phyloP scores from a whole-genome alignment of 2,329 filamentous ascomycete genomes.

The Tolypocladium tundrense region DNA sequence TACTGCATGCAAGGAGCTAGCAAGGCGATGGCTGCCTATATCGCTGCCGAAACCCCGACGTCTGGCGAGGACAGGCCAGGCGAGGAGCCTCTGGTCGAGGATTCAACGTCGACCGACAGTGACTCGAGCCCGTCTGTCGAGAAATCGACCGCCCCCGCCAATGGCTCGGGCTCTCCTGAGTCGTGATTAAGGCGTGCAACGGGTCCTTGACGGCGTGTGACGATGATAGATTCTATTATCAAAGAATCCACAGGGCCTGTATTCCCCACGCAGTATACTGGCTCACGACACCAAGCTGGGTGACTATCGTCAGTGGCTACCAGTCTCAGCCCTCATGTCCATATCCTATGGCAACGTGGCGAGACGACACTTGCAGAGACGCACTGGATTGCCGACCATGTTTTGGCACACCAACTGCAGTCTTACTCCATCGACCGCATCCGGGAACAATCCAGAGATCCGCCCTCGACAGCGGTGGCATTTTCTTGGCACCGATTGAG shows the following conservation, averaged over 20 bases:
- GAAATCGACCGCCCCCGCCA: neutral
- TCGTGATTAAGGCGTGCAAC: neutral
- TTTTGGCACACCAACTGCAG: neutral
- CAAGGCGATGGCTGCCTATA: slow-evolving; percentile 64
- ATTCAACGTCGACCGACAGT: neutral
- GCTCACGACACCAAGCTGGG: neutral
- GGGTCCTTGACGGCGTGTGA: neutral
- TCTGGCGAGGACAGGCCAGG: neutral
- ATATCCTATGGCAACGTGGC: no score
- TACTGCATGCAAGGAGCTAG: slow-evolving; percentile 88
- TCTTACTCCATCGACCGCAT: neutral
- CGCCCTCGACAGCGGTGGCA: neutral
- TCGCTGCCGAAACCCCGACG: slow-evolving; percentile 25
- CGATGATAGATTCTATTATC: neutral
- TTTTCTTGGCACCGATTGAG: neutral
- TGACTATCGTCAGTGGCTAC: no score
- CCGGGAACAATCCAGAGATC: neutral
- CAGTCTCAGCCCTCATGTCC: no score
- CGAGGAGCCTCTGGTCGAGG: neutral
- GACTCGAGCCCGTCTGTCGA: neutral
- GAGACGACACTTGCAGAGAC: neutral
- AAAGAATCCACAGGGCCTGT: neutral
- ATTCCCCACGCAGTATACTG: neutral
- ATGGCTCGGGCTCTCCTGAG: neutral
- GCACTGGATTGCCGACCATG: neutral